These are phyloP conservation scores for Senna tora DNA, from an alignment of 306 rosid genomes.

Conservation along the genomic window DNA sequence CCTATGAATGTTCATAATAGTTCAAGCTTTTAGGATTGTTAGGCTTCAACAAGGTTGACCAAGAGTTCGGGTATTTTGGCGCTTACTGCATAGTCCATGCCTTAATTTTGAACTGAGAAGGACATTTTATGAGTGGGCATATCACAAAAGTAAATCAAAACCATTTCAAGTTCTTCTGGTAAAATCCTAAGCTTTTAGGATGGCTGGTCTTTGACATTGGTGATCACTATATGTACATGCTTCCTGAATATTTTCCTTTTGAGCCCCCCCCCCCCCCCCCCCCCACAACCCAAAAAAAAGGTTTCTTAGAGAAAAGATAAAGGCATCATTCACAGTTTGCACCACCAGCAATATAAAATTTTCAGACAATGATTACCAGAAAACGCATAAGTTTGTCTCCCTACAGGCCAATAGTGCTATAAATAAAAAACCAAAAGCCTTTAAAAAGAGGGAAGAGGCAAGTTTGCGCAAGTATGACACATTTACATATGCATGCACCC, in stretches of 20 bases:
- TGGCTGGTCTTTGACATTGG: constrained; percentile 9
- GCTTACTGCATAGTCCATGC: neutral
- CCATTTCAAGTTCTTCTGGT: neutral
- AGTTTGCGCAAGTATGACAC: neutral
- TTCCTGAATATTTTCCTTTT: neutral
- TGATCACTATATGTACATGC: constrained; percentile 11
- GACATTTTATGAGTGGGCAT: neutral
- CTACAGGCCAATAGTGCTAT: constrained; percentile 7
- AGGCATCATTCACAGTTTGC: neutral
- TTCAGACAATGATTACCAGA: constrained; percentile 13
- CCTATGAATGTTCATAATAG: neutral
- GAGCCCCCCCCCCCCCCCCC: too few species aligned
- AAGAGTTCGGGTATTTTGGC: neutral
- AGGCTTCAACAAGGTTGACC: neutral
- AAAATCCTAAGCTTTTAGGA: constrained; percentile 22
- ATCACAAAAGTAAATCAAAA: constrained; percentile 3
- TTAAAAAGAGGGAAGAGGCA: neutral
- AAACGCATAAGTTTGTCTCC: constrained; percentile 11
- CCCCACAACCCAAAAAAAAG: neutral
- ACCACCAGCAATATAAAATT: neutral
- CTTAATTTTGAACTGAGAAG: neutral
- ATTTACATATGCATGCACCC: neutral
- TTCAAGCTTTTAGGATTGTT: constrained; percentile 2
- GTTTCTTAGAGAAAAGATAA: neutral
- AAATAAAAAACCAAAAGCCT: neutral